These are phyloP conservation scores for Euphorbia pulcherrima DNA, from an alignment of 345 rosid genomes.

Conservation along the genomic window DNA sequence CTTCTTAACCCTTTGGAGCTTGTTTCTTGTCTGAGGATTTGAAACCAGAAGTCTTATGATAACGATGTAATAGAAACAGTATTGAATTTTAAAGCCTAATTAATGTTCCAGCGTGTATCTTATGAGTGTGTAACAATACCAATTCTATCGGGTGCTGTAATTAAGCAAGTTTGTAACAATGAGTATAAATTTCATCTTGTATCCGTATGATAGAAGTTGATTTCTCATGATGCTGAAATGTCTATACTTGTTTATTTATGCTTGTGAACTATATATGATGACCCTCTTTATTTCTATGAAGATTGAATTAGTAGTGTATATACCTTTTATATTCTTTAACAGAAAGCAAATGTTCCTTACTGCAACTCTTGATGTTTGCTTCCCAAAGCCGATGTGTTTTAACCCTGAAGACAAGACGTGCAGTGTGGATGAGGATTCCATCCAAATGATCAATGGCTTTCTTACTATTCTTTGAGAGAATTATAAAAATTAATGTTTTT, in stretches of 20 bases:
- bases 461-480: too few species aligned
- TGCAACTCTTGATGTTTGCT: too few species aligned
- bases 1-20: not conserved
- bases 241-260: not conserved
- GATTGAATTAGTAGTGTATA: too few species aligned
- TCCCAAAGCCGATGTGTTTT: too few species aligned
- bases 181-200: not conserved
- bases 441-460: too few species aligned
- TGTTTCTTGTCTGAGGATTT: not conserved
- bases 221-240: not conserved
- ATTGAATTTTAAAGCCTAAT: not conserved
- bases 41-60: not conserved
- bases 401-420: too few species aligned
- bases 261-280: not conserved
- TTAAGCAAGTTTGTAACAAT: not conserved
- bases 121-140: not conserved
- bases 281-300: not conserved
- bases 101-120: not conserved
- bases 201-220: not conserved
- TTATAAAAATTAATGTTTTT: too few species aligned
- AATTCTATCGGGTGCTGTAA: too few species aligned
- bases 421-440: too few species aligned
- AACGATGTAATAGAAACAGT: not conserved
- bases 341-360: too few species aligned
- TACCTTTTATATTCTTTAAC: too few species aligned